A percentile compares a stretch with the other conserved stretches of the same genome.
phyloP scores from a whole-genome alignment of 2,329 filamentous ascomycete genomes.

The Penicillium sp. region DNA sequence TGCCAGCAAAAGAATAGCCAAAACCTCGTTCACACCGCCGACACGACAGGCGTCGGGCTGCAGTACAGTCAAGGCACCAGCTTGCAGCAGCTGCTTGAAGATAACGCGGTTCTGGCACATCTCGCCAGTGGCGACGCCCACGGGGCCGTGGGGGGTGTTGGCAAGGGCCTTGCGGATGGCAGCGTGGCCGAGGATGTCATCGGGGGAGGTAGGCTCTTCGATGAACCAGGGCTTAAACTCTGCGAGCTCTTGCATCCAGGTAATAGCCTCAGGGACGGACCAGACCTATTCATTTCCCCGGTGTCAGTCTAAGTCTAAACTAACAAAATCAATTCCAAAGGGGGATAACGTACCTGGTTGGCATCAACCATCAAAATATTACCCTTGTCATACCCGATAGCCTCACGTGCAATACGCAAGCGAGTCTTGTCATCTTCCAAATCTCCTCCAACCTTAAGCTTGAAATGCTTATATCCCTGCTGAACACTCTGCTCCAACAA shows the following conservation, averaged over 20 bases:
- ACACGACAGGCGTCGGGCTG: conserved; percentile 89
- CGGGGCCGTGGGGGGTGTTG: conserved; percentile 52
- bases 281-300: conserved; percentile 54
- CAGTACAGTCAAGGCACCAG: conserved; percentile 79
- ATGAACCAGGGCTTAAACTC: conserved; percentile 87
- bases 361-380: conserved; percentile 91
- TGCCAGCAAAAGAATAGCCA: conserved; percentile 85
- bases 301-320: neutral
- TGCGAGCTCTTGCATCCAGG: conserved; percentile 76
- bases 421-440: conserved; percentile 70
- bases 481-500: conserved; percentile 71
- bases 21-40: conserved; percentile 85
- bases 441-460: conserved; percentile 79
- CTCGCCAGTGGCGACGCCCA: conserved; percentile 87
- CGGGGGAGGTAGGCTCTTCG: conserved; percentile 87
- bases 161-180: conserved; percentile 76
- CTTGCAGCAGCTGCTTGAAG: conserved; percentile 85
- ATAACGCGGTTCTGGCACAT: conserved; percentile 95
- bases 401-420: conserved; percentile 69
- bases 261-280: conserved; percentile 85
- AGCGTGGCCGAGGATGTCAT: conserved; percentile 86
- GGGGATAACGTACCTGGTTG: conserved; percentile 62
- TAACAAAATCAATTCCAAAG: neutral
- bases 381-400: conserved; percentile 77
- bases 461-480: conserved; percentile 81